Evolutionary conservation across 148 eudicot species (phyloP), one percentile per base, ranked within the genome.

Genomic region (Nepenthes gracilis): DNA sequence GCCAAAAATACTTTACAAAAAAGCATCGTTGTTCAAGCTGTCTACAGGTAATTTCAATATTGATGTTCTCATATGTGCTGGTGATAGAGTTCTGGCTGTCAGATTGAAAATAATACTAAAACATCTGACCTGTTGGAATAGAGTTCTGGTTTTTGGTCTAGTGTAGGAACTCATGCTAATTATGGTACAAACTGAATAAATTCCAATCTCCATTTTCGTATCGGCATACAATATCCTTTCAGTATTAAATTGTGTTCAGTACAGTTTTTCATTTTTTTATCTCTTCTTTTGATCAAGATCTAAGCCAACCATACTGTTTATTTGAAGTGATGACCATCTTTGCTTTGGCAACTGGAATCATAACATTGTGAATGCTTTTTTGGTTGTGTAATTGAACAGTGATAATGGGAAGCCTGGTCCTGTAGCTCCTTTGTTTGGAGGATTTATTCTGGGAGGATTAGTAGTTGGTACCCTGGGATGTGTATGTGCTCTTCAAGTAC

Each of bases 401-500:
- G 85, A 87, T 75, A 80, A 68, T 47, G 83, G 79, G 66, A 81
- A 89, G 72, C 47, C 88, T 66, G 73, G 80, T 70, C 69, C 76
- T 66, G 75, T 85, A 64, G 56, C 80, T 70, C 14, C 61, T 58
- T 91, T 91, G 55, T 62, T 87, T 59, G 77, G 92, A 56, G 97
- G 97, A 60, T 91, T 87, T 78, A 68, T 91, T 33, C 69, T 91
- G 71, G 95, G 97, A 75, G 97, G 97, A 67, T 52, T 91, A 61
- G 67, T 87, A 48, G 87, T 87, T 64, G 97, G 92, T 53, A 75
- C 95, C 35, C 84, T 91, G 51, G 87, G 87, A 40, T 78, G 80
- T 67, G 81, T 85, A 35, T 87, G 72, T 69, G 97, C 97, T 50
- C 97, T 95, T 74, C 89, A 87, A 92, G 97, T 91, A 60, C n/a